These are phyloP conservation scores for Xylaria sp. DNA, from an alignment of 2,329 filamentous ascomycete genomes.

Conservation along the genomic window DNA sequence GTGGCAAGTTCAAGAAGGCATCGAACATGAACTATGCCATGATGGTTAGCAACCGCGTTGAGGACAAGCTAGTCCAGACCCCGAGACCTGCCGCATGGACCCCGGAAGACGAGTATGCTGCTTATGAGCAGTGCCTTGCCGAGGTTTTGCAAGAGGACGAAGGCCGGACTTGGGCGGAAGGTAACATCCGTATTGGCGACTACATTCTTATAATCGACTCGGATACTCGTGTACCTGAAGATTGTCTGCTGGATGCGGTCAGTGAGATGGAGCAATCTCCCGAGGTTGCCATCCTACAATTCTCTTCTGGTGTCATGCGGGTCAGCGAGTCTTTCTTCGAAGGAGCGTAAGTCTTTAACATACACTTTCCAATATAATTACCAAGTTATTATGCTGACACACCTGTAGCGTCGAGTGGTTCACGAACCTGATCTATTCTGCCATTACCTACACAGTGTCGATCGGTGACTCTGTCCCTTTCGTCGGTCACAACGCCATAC, in stretches of 20 bases:
- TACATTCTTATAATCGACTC: slow-evolving; percentile 84
- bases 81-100: slow-evolving; percentile 71
- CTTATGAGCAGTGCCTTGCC: slow-evolving; percentile 73
- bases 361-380: background rate
- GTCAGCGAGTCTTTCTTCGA: slow-evolving; percentile 79
- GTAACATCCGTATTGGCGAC: slow-evolving; percentile 86
- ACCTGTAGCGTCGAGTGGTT: slow-evolving; percentile 73
- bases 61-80: slow-evolving; percentile 72
- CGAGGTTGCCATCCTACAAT: slow-evolving; percentile 82
- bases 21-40: slow-evolving; percentile 79
- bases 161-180: slow-evolving; percentile 81
- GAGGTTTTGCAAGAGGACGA: slow-evolving; percentile 72
- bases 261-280: slow-evolving; percentile 85
- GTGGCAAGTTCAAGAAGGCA: slow-evolving; percentile 76
- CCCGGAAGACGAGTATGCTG: slow-evolving; percentile 73
- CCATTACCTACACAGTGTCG: slow-evolving; percentile 80
- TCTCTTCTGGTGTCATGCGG: slow-evolving; percentile 82
- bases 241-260: slow-evolving; percentile 82
- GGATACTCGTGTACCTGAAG: slow-evolving; percentile 79
- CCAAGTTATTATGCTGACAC: slow-evolving; percentile 23
- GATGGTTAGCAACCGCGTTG: slow-evolving; percentile 75
- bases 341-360: slow-evolving; percentile 52
- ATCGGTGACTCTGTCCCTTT: slow-evolving; percentile 83
- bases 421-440: slow-evolving; percentile 79
- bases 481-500: slow-evolving; percentile 82